Base-by-base conservation (phyloP, 306 rosid species). In the Quercus dentata region DNA sequence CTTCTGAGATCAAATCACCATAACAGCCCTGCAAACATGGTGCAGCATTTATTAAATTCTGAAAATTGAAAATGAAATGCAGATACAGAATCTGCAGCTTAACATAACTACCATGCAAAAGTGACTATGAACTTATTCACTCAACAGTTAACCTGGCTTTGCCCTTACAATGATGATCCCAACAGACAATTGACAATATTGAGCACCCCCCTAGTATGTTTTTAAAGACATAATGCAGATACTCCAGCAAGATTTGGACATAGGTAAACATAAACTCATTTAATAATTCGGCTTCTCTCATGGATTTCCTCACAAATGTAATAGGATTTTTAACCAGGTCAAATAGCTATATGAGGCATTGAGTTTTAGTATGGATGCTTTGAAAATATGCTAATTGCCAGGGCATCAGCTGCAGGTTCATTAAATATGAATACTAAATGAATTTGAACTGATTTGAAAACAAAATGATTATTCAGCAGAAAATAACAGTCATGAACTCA, bases 1-100 rank as follows among this genome's bases (percentile, higher is more conserved):
- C 94, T 74, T 89, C 90, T 31, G 17, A 35, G 27, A 94, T 86
- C 59, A 95, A 88, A 81, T 95, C 99, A 13, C 97, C 98, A 20
- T 90, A 97, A 78, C 38, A 54, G 28, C 98, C 99, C 99, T 92
- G 90, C 71, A 86, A 55, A 63, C 62, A 27, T 63, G 2, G 25
- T 19, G 59, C 23, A 81, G 64, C 75, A 38, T 10, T 71, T 33
- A 6, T 59, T 54, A 71, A 56, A 21, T 61, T 64, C 63, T 1
- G 46, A 18, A 27, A 74, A 30, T 56, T 18, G 59, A 74, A 68
- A 64, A 68, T 13, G 38, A 3, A 4, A 41, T 0, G 25, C 51
- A 65, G 19, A 17, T 35, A 6, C 52, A 35, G n/a, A 68, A 35
- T 35, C 49, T 68, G 27, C 11, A 35, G n/a, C 25, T 38, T 18